phyloP scores from a whole-genome alignment of 2,329 filamentous ascomycete genomes.

The Neurospora sp. region DNA sequence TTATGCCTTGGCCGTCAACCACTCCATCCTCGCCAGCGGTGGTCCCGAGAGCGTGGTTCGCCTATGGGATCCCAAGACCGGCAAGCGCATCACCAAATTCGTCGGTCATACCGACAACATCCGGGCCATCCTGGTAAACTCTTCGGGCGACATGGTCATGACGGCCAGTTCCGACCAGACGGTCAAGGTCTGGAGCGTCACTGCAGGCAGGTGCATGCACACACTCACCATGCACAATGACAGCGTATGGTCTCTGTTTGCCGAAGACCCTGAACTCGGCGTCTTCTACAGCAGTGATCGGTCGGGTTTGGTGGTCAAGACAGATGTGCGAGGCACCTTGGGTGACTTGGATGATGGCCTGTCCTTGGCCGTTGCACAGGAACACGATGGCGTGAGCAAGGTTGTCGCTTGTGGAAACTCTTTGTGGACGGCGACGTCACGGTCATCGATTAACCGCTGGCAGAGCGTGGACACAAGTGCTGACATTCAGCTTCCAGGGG shows the following conservation, averaged over 20 bases:
- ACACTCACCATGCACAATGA: slow-evolving; percentile 99
- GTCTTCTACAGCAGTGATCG: slow-evolving; percentile 94
- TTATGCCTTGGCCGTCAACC: slow-evolving; percentile 76
- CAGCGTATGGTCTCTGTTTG: slow-evolving; percentile 93
- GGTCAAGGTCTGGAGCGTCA: slow-evolving; percentile 96
- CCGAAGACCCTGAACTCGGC: slow-evolving; percentile 72
- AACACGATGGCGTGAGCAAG: slow-evolving; percentile 73
- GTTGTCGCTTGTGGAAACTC: slow-evolving; percentile 61
- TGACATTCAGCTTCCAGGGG: slow-evolving; percentile 56
- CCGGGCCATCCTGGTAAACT: slow-evolving; percentile 79
- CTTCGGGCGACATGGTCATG: slow-evolving; percentile 82
- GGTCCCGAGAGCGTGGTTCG: slow-evolving; percentile 90
- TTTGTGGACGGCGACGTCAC: slow-evolving; percentile 83
- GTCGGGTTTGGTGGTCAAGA: slow-evolving; percentile 90
- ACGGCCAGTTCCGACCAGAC: slow-evolving; percentile 94
- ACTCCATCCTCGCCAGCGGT: slow-evolving; percentile 77
- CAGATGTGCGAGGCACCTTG: slow-evolving; percentile 67
- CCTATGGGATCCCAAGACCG: slow-evolving; percentile 82
- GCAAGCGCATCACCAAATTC: slow-evolving; percentile 88
- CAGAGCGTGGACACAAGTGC: slow-evolving; percentile 71
- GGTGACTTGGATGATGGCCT: slow-evolving; percentile 78
- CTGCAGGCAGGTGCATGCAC: slow-evolving; percentile 91
- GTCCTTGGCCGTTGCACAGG: slow-evolving; percentile 83
- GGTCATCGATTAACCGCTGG: slow-evolving; percentile 91
- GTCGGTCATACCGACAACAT: slow-evolving; percentile 95